Evolutionary conservation across 306 rosid species (phyloP), one percentile per base, ranked within the genome.

Genomic region (Begonia peltatifolia): DNA sequence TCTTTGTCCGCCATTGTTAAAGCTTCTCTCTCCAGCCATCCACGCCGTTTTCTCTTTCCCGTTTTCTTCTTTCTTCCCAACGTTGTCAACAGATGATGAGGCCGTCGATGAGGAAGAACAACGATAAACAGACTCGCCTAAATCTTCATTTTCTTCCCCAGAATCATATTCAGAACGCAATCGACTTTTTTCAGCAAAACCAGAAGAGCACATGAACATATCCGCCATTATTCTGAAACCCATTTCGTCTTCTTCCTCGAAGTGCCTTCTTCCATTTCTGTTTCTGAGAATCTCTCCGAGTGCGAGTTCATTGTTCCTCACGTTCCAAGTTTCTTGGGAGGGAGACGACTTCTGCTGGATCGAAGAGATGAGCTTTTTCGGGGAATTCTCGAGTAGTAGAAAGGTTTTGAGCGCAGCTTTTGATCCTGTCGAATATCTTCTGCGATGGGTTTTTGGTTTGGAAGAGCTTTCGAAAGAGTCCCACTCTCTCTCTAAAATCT

Each of bases 241-340:
- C 60, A 30, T 49, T 0, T 30, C 53, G 35, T 65, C 55, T 6
- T 6, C 25, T 11, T 18, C 66, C 36, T 59, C 63, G 41, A 84
- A 78, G 41, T 75, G 83, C 50, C 76, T 52, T 35, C 83, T 55
- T 2, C 88, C 79, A 61, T 72, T 77, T 11, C 80, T 59, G 36
- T 48, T 68, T 4, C 58, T 54, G 14, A 53, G 41, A 9, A 61
- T 70, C 71, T 83, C 84, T 44, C 58, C 54, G 36, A 52, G 71
- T 4, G 52, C 67, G 15, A 56, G 13, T 13, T 67, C 68, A 7
- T 55, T 52, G 47, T 47, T 58, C 47, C 64, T 56, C 47, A 25
- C 48, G 12, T 59, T 71, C 75, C 69, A 51, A 10, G 41, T 41
- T 15, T 59, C 63, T 55, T 62, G 17, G 4, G 57, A 11, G 13